A percentile compares a stretch with the other conserved stretches of the same genome.
These are phyloP conservation scores for Talaromyces trachyspermus DNA, from an alignment of 495 filamentous ascomycete species.

Conservation along the genomic window DNA sequence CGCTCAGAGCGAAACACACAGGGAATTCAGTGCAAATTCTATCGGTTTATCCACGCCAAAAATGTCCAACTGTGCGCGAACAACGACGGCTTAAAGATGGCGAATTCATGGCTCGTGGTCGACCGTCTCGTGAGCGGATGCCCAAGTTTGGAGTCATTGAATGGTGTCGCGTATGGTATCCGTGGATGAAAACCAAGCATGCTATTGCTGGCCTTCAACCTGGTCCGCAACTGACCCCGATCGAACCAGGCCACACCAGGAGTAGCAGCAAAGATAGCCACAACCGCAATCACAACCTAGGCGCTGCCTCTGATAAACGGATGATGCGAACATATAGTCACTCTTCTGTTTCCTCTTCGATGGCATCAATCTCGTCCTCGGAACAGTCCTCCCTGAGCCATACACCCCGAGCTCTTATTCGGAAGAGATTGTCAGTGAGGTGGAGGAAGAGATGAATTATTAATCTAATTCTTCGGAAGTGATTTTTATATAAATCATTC, in stretches of 20 bases:
- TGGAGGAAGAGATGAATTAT: background rate
- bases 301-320: background rate
- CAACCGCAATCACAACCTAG: too few relatives aligned
- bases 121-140: constrained; percentile 2
- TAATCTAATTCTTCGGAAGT: too few relatives aligned
- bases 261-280: too few relatives aligned
- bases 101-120: constrained; percentile 25
- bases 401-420: constrained; percentile 7
- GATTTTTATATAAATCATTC: background rate
- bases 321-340: constrained; percentile 4
- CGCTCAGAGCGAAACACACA: constrained; percentile 38
- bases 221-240: background rate
- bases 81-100: constrained; percentile 40
- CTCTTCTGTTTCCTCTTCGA: background rate
- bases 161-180: constrained; percentile 35
- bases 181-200: constrained; percentile 32
- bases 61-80: constrained; percentile 37
- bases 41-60: constrained; percentile 44
- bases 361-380: constrained; percentile 1
- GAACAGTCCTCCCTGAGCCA: constrained; percentile 3
- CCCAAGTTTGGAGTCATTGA: constrained; percentile 33
- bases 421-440: background rate
- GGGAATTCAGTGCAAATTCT: constrained; percentile 50
- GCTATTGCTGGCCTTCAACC: constrained; percentile 5
- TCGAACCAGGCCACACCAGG: background rate